These are phyloP conservation scores for Ophioceras dolichostomum DNA, from an alignment of 2,329 filamentous ascomycete genomes.

Conservation along the genomic window DNA sequence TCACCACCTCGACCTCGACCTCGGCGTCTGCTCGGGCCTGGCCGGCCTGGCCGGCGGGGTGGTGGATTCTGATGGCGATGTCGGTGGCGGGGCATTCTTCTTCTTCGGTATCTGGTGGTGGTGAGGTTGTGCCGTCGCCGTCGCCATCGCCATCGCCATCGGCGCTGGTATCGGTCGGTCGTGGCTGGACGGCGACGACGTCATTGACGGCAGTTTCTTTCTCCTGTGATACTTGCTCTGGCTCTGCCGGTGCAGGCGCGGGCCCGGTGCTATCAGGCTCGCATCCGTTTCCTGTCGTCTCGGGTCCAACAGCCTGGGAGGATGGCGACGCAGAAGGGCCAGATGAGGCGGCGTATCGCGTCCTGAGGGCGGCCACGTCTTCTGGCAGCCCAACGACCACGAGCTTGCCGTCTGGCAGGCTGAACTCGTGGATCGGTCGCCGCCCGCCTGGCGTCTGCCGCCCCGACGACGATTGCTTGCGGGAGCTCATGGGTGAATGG, in stretches of 20 bases:
- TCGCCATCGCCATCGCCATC: conserved; percentile 10
- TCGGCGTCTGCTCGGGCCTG: conserved; percentile 8
- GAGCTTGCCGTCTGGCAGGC: conserved; percentile 40
- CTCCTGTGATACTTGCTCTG: too few relatives aligned
- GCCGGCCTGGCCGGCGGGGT: too few relatives aligned
- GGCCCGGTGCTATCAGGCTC: too few relatives aligned
- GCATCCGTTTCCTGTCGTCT: too few relatives aligned
- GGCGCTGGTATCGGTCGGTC: conserved; percentile 11
- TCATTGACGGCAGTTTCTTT: too few relatives aligned
- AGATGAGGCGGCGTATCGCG: conserved; percentile 20
- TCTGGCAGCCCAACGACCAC: conserved; percentile 46
- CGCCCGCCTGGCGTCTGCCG: conserved; percentile 9
- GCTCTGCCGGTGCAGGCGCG: too few relatives aligned
- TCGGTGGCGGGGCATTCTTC: neutral
- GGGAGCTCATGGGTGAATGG: neutral
- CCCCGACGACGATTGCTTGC: conserved; percentile 4
- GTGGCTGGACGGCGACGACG: too few relatives aligned
- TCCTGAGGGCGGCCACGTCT: conserved; percentile 34
- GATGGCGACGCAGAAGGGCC: neutral
- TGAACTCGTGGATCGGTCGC: conserved; percentile 36
- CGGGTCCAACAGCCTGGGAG: too few relatives aligned
- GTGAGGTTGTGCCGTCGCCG: neutral
- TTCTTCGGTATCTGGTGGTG: neutral
- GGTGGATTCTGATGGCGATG: too few relatives aligned
- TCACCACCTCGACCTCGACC: conserved; percentile 39